Base-by-base conservation (phyloP, 2,329 filamentous ascomycete genomes). In the Trichoderma sp. region DNA sequence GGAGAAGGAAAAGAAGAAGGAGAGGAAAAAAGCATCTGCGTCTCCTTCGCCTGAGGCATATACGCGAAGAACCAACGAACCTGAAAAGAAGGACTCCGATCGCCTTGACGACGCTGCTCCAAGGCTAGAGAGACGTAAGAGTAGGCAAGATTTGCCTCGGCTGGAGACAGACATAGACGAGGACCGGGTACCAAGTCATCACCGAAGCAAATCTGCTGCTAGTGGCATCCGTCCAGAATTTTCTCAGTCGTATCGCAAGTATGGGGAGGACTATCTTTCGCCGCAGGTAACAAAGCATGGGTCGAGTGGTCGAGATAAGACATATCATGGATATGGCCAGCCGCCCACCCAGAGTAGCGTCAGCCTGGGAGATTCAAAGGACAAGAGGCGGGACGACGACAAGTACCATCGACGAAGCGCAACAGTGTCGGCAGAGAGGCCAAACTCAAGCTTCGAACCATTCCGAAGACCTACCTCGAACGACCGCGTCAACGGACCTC, bases 201-300 rank as follows among this genome's bases (percentile, higher is more conserved):
- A 79, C 61, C 78, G 82, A 30, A 81, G 79, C 63, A 80, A 78
- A 30, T 84, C 84, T 4, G 79, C 80, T 24, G 77, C 79, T 1
- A 78, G 80, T 30, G 77, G 76, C 73, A 76, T 74, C 32, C 74
- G 79, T 4, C 76, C 79, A 1, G 80, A 82, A 26, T 79, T 56
- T 76, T 77, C 8, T 74, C 79, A 30, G 14, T 74, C 75, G 56
- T 73, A 78, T 21, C 76, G 80, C 36, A 70, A 77, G 60, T 70
- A 75, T 6, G 79, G 79, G 6, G 81, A 84, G 56, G 78, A 77
- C 1, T 77, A 81, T 30, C 74, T 85, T 6, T 83, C 84, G 1
- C 85, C 86, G 0, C 79, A 84, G 3, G 77, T 84, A 2, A 82
- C 83, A 32, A 85, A 82, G 64, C 81, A 82, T 39, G 79, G 81